These are phyloP conservation scores for Oidiodendron maius DNA, from an alignment of 495 filamentous ascomycete genomes.

Conservation along the genomic window DNA sequence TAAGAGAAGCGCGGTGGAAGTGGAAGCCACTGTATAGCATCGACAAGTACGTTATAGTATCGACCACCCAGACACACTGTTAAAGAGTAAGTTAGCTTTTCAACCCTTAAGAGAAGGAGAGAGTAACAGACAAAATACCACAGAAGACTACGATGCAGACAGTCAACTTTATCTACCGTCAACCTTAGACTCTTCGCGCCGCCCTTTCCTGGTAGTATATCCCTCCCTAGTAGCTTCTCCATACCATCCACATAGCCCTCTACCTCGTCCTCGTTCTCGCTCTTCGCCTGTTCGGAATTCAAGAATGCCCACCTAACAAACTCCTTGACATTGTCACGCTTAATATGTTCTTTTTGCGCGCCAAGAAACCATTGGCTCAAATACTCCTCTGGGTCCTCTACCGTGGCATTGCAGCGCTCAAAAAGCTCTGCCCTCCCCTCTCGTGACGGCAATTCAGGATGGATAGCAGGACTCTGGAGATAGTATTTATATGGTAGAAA, in stretches of 20 bases:
- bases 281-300: constrained; percentile 4
- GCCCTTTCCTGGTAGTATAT: constrained; percentile 41
- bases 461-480: constrained; percentile 34
- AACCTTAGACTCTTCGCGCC: constrained; percentile 44
- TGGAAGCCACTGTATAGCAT: constrained; percentile 29
- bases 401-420: constrained; percentile 33
- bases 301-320: constrained; percentile 40
- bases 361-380: constrained; percentile 42
- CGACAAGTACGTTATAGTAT: constrained; percentile 26
- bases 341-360: constrained; percentile 33
- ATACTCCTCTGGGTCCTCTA: constrained; percentile 49
- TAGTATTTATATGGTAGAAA: constrained; percentile 39
- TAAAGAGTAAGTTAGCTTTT: too few species aligned
- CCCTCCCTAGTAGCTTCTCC: constrained; percentile 38
- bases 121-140: constrained; percentile 36
- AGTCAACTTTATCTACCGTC: constrained; percentile 40
- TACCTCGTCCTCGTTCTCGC: constrained; percentile 36
- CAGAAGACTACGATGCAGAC: constrained; percentile 36
- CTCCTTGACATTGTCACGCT: constrained; percentile 42
- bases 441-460: constrained; percentile 28
- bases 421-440: constrained; percentile 35
- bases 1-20: constrained; percentile 24
- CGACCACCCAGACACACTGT: constrained; percentile 26
- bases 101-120: too few species aligned
- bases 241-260: constrained; percentile 42